These are phyloP conservation scores for Pleomassaria siparia DNA, from an alignment of 2,329 filamentous ascomycete genomes.

Conservation along the genomic window DNA sequence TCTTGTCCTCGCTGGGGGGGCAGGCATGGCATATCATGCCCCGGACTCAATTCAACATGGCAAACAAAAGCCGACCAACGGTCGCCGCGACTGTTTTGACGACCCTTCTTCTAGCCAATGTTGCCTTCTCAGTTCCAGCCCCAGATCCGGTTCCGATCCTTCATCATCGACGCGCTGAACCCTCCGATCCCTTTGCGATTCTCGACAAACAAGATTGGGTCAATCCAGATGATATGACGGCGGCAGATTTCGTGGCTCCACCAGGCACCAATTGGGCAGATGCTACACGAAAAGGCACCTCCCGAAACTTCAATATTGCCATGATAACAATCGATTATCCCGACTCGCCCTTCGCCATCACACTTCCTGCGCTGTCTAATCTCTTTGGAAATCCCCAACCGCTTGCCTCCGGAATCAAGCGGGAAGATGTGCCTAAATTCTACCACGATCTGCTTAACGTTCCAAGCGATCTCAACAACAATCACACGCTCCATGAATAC, in stretches of 20 bases:
- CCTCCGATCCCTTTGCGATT: conserved; percentile 49
- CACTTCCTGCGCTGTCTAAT: conserved; percentile 48
- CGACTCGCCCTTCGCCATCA: conserved; percentile 54
- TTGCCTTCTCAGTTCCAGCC: conserved; percentile 1
- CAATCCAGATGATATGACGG: conserved; percentile 58
- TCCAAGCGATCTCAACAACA: conserved; percentile 52
- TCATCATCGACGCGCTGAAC: not conserved
- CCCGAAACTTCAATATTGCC: conserved; percentile 59
- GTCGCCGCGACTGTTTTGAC: conserved; percentile 2
- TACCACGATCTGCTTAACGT: conserved; percentile 56
- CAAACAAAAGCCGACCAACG: not conserved
- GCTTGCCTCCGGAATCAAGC: conserved; percentile 43
- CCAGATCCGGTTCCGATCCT: not conserved
- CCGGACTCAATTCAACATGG: not conserved
- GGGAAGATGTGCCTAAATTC: conserved; percentile 53
- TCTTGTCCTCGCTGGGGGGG: not conserved
- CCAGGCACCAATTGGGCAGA: conserved; percentile 55
- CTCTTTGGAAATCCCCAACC: conserved; percentile 56
- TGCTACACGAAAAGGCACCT: conserved; percentile 46
- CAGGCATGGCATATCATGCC: not conserved
- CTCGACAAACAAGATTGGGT: conserved; percentile 57
- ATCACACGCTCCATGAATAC: conserved; percentile 58
- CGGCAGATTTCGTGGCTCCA: conserved; percentile 51
- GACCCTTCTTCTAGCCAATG: conserved; percentile 2
- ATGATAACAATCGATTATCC: conserved; percentile 57